Evolutionary conservation across 1,284 basidiomycete genomes (phyloP).

Genomic region (Ganoderma boninense): DNA sequence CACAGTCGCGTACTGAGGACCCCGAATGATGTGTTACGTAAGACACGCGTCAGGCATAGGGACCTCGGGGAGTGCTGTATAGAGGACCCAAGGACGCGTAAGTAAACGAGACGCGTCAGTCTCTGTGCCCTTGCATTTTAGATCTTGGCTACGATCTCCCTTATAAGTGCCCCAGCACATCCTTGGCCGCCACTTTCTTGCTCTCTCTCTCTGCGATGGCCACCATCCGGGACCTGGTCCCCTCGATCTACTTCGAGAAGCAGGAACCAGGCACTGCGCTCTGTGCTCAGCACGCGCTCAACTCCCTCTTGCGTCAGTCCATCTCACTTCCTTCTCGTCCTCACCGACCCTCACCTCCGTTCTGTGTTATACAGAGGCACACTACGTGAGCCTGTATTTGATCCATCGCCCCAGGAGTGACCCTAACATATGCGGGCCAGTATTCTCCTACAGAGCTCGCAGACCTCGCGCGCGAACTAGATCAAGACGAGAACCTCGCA

Average conservation of each 20-base stretch:
- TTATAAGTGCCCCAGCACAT: neutral
- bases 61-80: conserved; percentile 30
- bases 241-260: conserved; percentile 79
- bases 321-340: conserved; percentile 43
- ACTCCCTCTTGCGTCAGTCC: conserved; percentile 78
- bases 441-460: conserved; percentile 90
- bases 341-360: conserved; percentile 56
- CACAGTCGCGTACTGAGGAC: conserved; percentile 21
- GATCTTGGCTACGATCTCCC: neutral
- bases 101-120: conserved; percentile 40
- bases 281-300: conserved; percentile 88
- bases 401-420: conserved; percentile 30
- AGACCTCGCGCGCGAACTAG: conserved; percentile 45
- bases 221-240: conserved; percentile 59
- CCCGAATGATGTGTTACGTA: conserved; percentile 40
- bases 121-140: conserved; percentile 10
- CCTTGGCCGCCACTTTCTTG: neutral
- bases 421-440: conserved; percentile 46
- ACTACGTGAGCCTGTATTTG: conserved; percentile 60
- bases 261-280: conserved; percentile 83
- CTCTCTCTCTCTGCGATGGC: conserved; percentile 51
- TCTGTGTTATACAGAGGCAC: conserved; percentile 59
- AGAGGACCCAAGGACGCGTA: conserved; percentile 28
- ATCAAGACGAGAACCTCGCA: conserved; percentile 45
- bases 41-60: conserved; percentile 43